Evolutionary conservation across 495 filamentous ascomycete genomes (phyloP).

Genomic region (Xylaria longipes): DNA sequence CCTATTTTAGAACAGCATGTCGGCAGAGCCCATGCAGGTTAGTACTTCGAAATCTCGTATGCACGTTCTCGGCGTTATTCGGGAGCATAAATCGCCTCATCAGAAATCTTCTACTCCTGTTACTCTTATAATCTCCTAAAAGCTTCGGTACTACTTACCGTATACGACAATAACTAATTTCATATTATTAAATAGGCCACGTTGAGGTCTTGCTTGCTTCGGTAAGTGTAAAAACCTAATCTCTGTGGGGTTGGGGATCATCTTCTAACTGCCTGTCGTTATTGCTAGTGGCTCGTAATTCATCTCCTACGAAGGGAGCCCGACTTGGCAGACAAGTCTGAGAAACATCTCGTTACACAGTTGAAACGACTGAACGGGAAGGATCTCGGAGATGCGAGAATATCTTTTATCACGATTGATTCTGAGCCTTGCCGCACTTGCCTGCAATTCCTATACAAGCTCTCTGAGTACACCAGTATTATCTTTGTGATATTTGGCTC

Average conservation of each 20-base stretch:
- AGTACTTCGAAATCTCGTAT: neutral
- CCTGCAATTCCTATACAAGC: slow-evolving; percentile 28
- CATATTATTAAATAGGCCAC: slow-evolving; percentile 17
- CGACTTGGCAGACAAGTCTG: neutral
- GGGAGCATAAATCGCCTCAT: neutral
- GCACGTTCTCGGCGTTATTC: too few relatives aligned
- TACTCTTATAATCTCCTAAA: neutral
- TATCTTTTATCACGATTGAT: slow-evolving; percentile 31
- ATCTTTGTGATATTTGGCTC: slow-evolving; percentile 25
- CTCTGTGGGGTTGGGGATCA: neutral
- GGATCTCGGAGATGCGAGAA: slow-evolving; percentile 23
- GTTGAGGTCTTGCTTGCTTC: slow-evolving; percentile 36
- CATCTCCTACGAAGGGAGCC: slow-evolving; percentile 11
- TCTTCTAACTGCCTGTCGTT: neutral
- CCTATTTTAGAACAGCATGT: slow-evolving; percentile 18
- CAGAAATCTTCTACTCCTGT: neutral
- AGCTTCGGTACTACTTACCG: neutral
- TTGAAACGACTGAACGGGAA: slow-evolving; percentile 18
- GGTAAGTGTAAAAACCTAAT: neutral
- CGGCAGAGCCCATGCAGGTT: slow-evolving; percentile 33
- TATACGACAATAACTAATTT: neutral
- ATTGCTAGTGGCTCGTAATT: slow-evolving; percentile 30
- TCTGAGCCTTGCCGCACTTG: slow-evolving; percentile 33
- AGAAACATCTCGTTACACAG: slow-evolving; percentile 20
- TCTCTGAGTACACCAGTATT: slow-evolving; percentile 32